Evolutionary conservation across 2,329 filamentous ascomycete species (phyloP), one percentile per base, ranked within the genome.

Genomic region (Cordyceps fumosorosea): DNA sequence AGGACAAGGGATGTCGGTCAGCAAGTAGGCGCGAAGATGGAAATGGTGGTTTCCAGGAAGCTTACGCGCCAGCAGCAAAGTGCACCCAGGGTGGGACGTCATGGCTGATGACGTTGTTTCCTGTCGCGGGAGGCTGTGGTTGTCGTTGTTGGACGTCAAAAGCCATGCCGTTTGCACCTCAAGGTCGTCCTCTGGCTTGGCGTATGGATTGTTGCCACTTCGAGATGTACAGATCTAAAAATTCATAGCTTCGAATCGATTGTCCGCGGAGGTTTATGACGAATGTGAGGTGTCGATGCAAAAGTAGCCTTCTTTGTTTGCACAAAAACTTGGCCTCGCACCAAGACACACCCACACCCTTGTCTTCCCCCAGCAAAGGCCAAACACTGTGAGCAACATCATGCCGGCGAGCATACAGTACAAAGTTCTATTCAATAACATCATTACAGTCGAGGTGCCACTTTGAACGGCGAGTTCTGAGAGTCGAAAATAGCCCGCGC

Each of bases 11-110:
- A 14, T 24, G 22, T n/a, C 5, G 29, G 29, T 29, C 26, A 58
- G 54, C 56, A 45, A n/a, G 37, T 60, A 34, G 34, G 55, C 16
- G 5, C 22, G 20, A 63, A 34, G 16, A 24, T n/a, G 37, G 1
- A 34, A 20, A 10, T 11, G 10, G 32, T 16, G 32, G 51, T 16
- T 34, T 12, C 29, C 40, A 26, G 3, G 7, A 20, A 20, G 76
- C 81, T 69, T 82, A 93, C 90, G 87, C 91, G 81, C 91, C 91
- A 59, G 91, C 91, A 50, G 95, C 83, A 70, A 96, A 87, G 79
- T 95, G 90, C 64, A 89, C 88, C 88, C 89, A 93, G 76, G 90
- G 90, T 73, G 52, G 37, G 7, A 54, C 20, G 37, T 6, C 37
- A 42, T 42, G 34, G 34, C 18, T 7, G n/a, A n/a, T 42, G 12